Evolutionary conservation across 2,329 filamentous ascomycete genomes (phyloP).

Genomic region (Colletotrichum siamense): DNA sequence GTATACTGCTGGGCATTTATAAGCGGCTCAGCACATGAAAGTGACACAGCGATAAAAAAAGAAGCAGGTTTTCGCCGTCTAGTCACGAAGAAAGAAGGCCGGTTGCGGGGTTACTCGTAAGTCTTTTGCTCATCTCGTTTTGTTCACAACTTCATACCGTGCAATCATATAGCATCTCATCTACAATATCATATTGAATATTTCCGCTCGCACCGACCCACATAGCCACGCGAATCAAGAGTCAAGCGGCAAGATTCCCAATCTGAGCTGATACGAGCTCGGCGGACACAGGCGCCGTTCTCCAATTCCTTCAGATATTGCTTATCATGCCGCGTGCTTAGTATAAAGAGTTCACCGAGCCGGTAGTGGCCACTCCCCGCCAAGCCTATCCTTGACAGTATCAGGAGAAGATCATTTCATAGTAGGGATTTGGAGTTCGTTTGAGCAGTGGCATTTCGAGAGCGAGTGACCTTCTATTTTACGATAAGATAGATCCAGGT

Average conservation of each 20-base stretch:
- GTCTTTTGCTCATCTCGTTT: neutral
- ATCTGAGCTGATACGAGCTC: neutral
- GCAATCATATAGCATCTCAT: neutral
- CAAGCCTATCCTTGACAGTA: neutral
- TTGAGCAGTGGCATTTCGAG: neutral
- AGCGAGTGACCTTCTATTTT: neutral
- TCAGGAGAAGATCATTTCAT: neutral
- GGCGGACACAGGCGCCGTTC: accelerated
- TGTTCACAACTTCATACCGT: neutral
- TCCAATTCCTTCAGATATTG: neutral
- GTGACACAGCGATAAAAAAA: neutral
- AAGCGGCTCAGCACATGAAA: neutral
- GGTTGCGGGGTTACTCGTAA: neutral
- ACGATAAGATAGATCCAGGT: neutral
- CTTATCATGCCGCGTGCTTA: accelerated
- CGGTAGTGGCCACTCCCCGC: accelerated
- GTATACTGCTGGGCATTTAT: neutral
- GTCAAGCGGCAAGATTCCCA: neutral
- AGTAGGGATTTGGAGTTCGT: neutral
- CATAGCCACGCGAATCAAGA: neutral
- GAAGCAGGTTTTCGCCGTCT: neutral
- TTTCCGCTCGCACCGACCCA: neutral
- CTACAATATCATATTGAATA: neutral
- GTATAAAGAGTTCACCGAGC: neutral
- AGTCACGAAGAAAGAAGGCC: neutral